Conservation (phyloP, 441 rosid species). For the Croton setiger region DNA sequence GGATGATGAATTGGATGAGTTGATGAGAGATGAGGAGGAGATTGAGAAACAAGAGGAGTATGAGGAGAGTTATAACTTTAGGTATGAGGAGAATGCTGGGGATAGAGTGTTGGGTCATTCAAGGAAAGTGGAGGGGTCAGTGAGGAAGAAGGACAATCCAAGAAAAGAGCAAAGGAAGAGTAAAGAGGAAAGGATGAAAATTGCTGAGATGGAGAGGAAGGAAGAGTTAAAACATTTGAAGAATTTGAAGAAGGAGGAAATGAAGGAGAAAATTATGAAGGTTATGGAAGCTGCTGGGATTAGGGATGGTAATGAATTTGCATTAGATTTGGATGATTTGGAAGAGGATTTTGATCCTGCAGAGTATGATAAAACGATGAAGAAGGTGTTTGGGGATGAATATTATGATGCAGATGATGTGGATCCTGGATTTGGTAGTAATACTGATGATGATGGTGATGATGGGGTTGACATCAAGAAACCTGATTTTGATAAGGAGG, state of each 20-base stretch:
- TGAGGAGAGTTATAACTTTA: slow-evolving; percentile 42
- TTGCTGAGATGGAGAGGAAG: slow-evolving; percentile 61
- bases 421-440: slow-evolving; percentile 44
- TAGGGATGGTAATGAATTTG: slow-evolving; percentile 42
- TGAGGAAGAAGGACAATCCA: slow-evolving; percentile 70
- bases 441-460: slow-evolving; percentile 41
- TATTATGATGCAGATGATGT: slow-evolving; percentile 67
- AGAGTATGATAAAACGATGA: slow-evolving; percentile 82
- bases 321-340: slow-evolving; percentile 42
- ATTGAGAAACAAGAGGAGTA: slow-evolving; percentile 56
- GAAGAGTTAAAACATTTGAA: slow-evolving; percentile 85
- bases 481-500: slow-evolving; percentile 84
- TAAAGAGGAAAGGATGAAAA: slow-evolving; percentile 65
- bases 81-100: slow-evolving; percentile 67
- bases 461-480: slow-evolving; percentile 43
- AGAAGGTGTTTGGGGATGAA: slow-evolving; percentile 45
- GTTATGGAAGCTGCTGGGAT: slow-evolving; percentile 66
- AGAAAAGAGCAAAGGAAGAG: slow-evolving; percentile 71
- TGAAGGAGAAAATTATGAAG: slow-evolving; percentile 65
- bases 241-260: slow-evolving; percentile 88
- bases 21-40: slow-evolving; percentile 55
- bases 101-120: slow-evolving; percentile 74
- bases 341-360: slow-evolving; percentile 79
- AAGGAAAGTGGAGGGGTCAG: slow-evolving; percentile 69
- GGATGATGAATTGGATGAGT: slow-evolving; percentile 39